A percentile compares a stretch with the other conserved stretches of the same genome.
Conservation (phyloP, 2,329 filamentous ascomycete genomes). For the Madurella mycetomatis region DNA sequence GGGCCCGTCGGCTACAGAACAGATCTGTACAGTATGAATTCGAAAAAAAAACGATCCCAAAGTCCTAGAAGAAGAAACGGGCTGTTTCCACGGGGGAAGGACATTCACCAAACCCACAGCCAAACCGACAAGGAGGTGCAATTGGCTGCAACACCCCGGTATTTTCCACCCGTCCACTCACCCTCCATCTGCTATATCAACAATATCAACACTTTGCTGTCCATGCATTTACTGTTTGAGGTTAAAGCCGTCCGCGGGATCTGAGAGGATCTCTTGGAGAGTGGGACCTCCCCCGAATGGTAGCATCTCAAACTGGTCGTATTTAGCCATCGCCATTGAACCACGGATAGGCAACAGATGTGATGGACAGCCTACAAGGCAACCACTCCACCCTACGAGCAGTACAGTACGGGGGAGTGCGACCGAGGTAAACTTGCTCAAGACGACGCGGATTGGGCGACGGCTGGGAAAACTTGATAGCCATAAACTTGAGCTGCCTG, state of each 20-base stretch:
- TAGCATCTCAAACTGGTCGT: background rate
- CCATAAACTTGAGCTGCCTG: no score
- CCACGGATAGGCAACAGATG: background rate
- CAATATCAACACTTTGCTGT: background rate
- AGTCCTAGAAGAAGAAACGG: background rate
- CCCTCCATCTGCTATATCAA: background rate
- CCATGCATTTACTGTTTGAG: background rate
- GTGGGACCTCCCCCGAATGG: background rate
- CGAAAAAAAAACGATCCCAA: background rate
- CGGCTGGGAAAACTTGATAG: no score
- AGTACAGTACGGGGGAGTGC: no score
- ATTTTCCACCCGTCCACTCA: background rate
- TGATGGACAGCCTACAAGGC: background rate
- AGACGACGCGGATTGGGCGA: no score
- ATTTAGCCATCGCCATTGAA: background rate
- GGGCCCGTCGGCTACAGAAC: no score
- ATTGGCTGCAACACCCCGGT: background rate
- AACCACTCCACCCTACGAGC: background rate
- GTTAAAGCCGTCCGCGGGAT: background rate
- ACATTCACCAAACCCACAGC: background rate
- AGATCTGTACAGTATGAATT: no score
- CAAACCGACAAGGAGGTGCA: background rate
- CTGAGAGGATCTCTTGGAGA: background rate
- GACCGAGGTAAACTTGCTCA: no score
- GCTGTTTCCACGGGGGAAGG: background rate